A percentile compares a stretch with the other conserved stretches of the same genome.
These are phyloP conservation scores for Austroboletus novae-zelandiae DNA, from an alignment of 1,284 basidiomycete genomes.

Conservation along the genomic window DNA sequence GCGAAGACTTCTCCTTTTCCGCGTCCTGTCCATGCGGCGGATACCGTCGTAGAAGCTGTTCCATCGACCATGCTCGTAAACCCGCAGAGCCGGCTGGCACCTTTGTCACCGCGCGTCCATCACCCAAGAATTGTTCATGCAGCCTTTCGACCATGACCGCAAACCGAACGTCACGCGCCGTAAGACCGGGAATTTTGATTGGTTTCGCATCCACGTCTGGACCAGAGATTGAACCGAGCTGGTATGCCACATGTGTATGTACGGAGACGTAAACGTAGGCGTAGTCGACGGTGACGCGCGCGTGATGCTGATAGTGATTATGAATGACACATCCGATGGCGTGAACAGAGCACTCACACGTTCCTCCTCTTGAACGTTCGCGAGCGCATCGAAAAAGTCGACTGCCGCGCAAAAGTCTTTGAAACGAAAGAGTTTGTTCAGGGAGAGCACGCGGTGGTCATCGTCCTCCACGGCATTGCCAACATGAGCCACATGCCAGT, in stretches of 20 bases:
- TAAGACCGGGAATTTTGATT: constrained; percentile 41
- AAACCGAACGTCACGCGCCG: constrained; percentile 52
- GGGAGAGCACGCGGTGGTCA: constrained; percentile 12
- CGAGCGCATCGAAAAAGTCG: constrained; percentile 30
- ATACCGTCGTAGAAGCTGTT: constrained; percentile 26
- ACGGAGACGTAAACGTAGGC: constrained; percentile 27
- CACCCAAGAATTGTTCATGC: constrained; percentile 24
- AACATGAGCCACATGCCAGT: constrained; percentile 32
- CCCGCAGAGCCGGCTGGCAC: constrained; percentile 9
- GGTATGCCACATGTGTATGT: constrained; percentile 38
- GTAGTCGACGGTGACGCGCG: constrained; percentile 28
- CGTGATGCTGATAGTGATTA: constrained; percentile 23
- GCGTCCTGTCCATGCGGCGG: neutral
- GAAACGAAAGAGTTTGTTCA: constrained; percentile 31
- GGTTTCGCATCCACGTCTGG: constrained; percentile 11
- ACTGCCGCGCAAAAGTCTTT: constrained; percentile 19
- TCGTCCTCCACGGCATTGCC: neutral
- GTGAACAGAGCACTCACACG: constrained; percentile 25
- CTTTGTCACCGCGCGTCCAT: constrained; percentile 23
- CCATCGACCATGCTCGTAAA: constrained; percentile 26
- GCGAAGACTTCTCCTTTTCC: neutral
- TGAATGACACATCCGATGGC: constrained; percentile 1
- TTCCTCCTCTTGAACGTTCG: constrained; percentile 28
- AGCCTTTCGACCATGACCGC: constrained; percentile 33
- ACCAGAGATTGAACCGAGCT: constrained; percentile 5